phyloP scores from a whole-genome alignment of 2,329 filamentous ascomycete species.

The Passalora sequoiae region DNA sequence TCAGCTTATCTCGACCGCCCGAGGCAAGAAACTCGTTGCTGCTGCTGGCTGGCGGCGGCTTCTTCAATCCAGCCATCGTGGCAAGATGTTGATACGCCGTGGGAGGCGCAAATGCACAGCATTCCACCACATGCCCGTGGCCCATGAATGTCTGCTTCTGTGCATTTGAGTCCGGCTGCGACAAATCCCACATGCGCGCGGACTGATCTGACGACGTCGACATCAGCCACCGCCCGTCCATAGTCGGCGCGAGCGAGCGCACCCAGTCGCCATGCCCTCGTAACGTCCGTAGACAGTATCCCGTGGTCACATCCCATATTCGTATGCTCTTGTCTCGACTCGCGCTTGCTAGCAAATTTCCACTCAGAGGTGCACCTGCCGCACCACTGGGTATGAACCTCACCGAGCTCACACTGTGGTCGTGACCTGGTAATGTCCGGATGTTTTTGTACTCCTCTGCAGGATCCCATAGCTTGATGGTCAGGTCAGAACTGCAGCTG shows the following conservation, averaged over 20 bases:
- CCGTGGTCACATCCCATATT: slow-evolving; percentile 90
- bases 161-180: slow-evolving; percentile 57
- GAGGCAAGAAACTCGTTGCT: slow-evolving; percentile 86
- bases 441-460: slow-evolving; percentile 93
- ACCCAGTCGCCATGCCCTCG: slow-evolving; percentile 85
- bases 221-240: slow-evolving; percentile 76
- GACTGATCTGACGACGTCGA: slow-evolving; percentile 80
- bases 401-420: slow-evolving; percentile 84
- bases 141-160: slow-evolving; percentile 71
- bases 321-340: slow-evolving; percentile 78
- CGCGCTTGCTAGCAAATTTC: slow-evolving; percentile 80
- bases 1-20: slow-evolving; percentile 82
- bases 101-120: slow-evolving; percentile 78
- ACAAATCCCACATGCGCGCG: slow-evolving; percentile 78
- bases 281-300: slow-evolving; percentile 88
- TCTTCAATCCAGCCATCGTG: slow-evolving; percentile 73
- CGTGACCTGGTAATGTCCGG: slow-evolving; percentile 80
- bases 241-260: slow-evolving; percentile 75
- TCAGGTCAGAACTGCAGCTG: slow-evolving; percentile 81
- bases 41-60: slow-evolving; percentile 66
- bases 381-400: slow-evolving; percentile 82
- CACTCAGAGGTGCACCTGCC: slow-evolving; percentile 69
- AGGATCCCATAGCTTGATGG: slow-evolving; percentile 93
- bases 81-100: slow-evolving; percentile 73
- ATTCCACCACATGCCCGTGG: slow-evolving; percentile 81